Conservation (phyloP, 176 grass and related monocot genomes). For the Eragrostis curvula region DNA sequence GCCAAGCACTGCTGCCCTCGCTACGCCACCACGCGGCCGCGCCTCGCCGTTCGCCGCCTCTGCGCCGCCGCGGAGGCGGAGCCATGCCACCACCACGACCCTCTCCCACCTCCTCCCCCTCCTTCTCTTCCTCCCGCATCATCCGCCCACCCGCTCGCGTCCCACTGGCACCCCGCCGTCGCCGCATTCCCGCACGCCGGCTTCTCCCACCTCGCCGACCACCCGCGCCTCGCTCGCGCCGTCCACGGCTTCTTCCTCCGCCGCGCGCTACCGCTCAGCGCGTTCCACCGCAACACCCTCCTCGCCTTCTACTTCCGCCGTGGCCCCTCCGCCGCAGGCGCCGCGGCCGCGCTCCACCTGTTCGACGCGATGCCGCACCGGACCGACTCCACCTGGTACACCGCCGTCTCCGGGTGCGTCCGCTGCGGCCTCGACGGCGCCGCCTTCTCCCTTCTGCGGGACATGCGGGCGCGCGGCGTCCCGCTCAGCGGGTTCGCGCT, state of each 20-base stretch:
- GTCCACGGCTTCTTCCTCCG: slow-evolving; percentile 56
- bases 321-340: neutral
- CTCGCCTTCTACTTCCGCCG: slow-evolving; percentile 58
- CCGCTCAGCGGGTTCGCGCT: slow-evolving; percentile 66
- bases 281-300: slow-evolving; percentile 78
- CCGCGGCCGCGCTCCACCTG: slow-evolving; percentile 46
- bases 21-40: neutral
- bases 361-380: slow-evolving; percentile 70
- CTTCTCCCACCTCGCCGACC: slow-evolving; percentile 57
- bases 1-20: no score
- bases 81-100: neutral
- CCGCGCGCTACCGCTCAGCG: slow-evolving; percentile 47
- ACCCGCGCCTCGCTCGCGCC: slow-evolving; percentile 43
- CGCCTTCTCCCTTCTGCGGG: slow-evolving; percentile 40
- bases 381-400: slow-evolving; percentile 70
- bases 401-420: slow-evolving; percentile 67
- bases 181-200: slow-evolving; percentile 51
- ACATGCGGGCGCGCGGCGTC: slow-evolving; percentile 51
- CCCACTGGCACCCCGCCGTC: slow-evolving; percentile 58
- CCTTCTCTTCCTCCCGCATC: neutral
- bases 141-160: slow-evolving; percentile 22
- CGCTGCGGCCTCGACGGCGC: slow-evolving; percentile 31
- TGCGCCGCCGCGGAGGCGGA: neutral
- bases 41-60: slow-evolving; percentile 22
- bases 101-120: neutral